Evolutionary conservation across 2,329 filamentous ascomycete species (phyloP), one percentile per base, ranked within the genome.

Genomic region (Fusarium austroafricanum): DNA sequence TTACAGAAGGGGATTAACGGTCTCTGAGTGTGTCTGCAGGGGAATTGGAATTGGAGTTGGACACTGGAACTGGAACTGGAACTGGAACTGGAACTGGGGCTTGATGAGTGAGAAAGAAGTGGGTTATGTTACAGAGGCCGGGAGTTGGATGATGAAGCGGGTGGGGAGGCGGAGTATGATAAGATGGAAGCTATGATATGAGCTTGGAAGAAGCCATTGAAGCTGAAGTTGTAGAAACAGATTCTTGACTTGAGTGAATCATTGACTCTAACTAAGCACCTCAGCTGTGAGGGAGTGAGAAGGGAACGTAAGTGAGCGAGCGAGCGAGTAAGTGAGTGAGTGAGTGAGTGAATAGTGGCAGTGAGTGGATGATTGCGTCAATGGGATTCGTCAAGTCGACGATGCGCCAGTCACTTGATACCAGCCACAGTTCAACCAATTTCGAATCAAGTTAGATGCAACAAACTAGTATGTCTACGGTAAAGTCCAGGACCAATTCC

Each of bases 331-430:
- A 23, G 40, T 37, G 56, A 68, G 61, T 66, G 62, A 26, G 28
- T 39, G 21, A 44, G 43, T 44, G 47, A 54, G 9, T 49, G 51
- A 26, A 47, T 37, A 40, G 50, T 20, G 26, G 38, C 38, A 53
- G 38, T 31, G 18, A 23, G 31, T 37, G 44, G 33, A 46, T 37
- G 56, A 68, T 62, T 66, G 62, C 54, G 58, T 61, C 46, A 54
- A 67, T 35, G 44, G 54, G 44, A 42, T 57, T 61, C 56, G 65
- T 71, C 71, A 66, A 72, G 65, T 71, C 71, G 65, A 72, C 50
- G 55, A 61, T 59, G 65, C 70, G 68, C 73, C 71, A 73, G 70
- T 73, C 71, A 73, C 70, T 70, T 70, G 67, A 70, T 67, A 40
- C 44, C 55, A 67, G 61, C 63, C 63, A 67, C 65, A 59, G 31